Evolutionary conservation across 176 grass and related monocot species (phyloP).

Genomic region (Thinopyrum elongatum): DNA sequence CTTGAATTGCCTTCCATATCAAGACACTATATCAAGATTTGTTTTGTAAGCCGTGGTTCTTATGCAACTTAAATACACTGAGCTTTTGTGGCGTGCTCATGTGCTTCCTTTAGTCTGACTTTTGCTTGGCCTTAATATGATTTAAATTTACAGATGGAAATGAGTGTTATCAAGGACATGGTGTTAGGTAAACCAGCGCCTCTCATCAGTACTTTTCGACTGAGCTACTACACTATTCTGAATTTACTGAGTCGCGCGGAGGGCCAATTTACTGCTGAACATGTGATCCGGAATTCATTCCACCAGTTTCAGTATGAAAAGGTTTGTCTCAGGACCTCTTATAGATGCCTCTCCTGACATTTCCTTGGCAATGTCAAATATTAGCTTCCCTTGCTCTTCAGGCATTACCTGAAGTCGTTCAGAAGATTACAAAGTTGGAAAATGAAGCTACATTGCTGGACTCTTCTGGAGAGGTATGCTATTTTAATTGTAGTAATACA

Average conservation of each 20-base stretch:
- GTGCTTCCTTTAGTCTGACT: background rate
- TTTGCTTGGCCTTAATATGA: slow-evolving; percentile 14
- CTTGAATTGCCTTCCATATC: background rate
- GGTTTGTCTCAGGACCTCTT: slow-evolving; percentile 49
- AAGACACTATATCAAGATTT: slow-evolving; percentile 10
- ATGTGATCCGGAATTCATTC: slow-evolving; percentile 97
- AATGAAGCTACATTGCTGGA: slow-evolving; percentile 84
- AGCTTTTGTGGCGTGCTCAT: background rate
- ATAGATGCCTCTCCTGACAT: slow-evolving; percentile 26
- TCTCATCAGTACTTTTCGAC: slow-evolving; percentile 88
- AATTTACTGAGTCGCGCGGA: slow-evolving; percentile 97
- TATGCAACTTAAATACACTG: background rate
- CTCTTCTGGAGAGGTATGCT: slow-evolving; percentile 77
- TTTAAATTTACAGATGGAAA: slow-evolving; percentile 79
- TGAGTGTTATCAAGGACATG: slow-evolving; percentile 98
- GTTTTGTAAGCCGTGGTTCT: slow-evolving; percentile 6
- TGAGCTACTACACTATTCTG: slow-evolving; percentile 97
- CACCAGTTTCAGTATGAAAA: slow-evolving; percentile 99
- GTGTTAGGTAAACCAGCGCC: slow-evolving; percentile 93
- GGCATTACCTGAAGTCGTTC: slow-evolving; percentile 73
- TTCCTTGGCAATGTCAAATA: slow-evolving; percentile 12
- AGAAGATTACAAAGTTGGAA: slow-evolving; percentile 83
- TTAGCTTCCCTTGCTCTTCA: slow-evolving; percentile 41
- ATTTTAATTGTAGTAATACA: background rate
- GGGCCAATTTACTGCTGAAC: slow-evolving; percentile 98